These are phyloP conservation scores for Globisporangium solare DNA, from an alignment of 352 stramenopile species.

Conservation along the genomic window DNA sequence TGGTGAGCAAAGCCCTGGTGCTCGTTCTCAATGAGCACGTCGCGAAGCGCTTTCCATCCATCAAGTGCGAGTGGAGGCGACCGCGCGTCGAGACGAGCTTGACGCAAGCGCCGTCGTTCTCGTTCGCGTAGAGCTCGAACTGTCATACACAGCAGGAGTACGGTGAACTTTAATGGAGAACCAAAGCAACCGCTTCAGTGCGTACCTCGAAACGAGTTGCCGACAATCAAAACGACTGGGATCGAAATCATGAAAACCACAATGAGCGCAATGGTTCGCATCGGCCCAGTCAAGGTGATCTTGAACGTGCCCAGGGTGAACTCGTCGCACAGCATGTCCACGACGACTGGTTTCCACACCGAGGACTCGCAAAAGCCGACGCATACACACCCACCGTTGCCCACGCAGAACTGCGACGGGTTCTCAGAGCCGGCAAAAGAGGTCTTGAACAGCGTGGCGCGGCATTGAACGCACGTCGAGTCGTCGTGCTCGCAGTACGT, in stretches of 20 bases:
- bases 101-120: not conserved
- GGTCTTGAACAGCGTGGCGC: constrained; percentile 17
- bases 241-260: constrained; percentile 9
- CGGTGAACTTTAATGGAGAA: too few species aligned
- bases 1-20: constrained; percentile 2
- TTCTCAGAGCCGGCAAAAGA: constrained; percentile 23
- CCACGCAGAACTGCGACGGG: constrained; percentile 27
- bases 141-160: not conserved
- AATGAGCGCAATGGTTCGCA: constrained; percentile 9
- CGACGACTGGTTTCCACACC: constrained; percentile 18
- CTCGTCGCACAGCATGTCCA: constrained; percentile 17
- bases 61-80: constrained; percentile 11
- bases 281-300: constrained; percentile 1
- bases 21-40: constrained; percentile 23
- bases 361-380: constrained; percentile 34
- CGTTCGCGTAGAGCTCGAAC: not conserved
- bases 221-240: constrained; percentile 11
- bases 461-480: constrained; percentile 23
- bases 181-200: not conserved
- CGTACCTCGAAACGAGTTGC: constrained; percentile 4
- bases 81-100: constrained; percentile 9
- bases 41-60: constrained; percentile 20
- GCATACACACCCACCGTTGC: constrained; percentile 30
- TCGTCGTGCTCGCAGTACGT: constrained; percentile 49
- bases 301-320: constrained; percentile 8